A percentile compares a stretch with the other conserved stretches of the same genome.
These are phyloP conservation scores for Helichrysum umbraculigerum DNA, from an alignment of 129 eudicot species.

Conservation along the genomic window DNA sequence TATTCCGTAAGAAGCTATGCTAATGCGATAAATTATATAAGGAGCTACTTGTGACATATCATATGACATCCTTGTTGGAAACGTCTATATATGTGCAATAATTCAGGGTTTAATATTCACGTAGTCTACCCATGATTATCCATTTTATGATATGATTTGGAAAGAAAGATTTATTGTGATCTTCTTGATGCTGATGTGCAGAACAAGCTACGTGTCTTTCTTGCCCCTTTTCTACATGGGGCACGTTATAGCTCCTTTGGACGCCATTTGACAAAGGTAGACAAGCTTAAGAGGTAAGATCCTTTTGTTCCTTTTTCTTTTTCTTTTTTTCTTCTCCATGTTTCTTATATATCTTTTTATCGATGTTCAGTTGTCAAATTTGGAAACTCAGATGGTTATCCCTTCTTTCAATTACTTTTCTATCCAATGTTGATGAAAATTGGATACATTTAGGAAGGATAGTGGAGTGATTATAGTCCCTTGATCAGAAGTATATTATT, in stretches of 20 bases:
- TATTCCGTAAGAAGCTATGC: constrained; percentile 19
- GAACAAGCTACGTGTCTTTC: constrained; percentile 40
- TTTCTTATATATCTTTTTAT: not conserved
- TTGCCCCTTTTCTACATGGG: constrained; percentile 52
- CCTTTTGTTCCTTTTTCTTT: constrained; percentile 4
- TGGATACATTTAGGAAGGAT: too few relatives aligned
- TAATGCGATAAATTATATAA: not conserved
- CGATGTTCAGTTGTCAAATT: not conserved
- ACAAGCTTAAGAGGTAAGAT: constrained; percentile 52
- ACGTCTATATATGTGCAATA: too few relatives aligned
- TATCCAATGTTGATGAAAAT: too few relatives aligned
- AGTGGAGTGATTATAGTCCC: too few relatives aligned
- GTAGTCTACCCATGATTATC: not conserved
- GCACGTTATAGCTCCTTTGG: constrained; percentile 49
- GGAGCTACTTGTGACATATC: constrained; percentile 4
- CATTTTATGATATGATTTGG: not conserved
- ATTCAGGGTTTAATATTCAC: constrained; percentile 5
- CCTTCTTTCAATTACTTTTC: not conserved
- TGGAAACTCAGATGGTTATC: constrained; percentile 13
- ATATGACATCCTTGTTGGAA: constrained; percentile 16
- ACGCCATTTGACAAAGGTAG: constrained; percentile 56
- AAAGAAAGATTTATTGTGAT: constrained; percentile 12
- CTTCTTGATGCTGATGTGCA: constrained; percentile 26
- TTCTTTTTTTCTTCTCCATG: too few relatives aligned
- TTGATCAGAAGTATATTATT: not conserved